phyloP scores from a whole-genome alignment of 2,329 filamentous ascomycete species.

The Ceratocystis colombiana region DNA sequence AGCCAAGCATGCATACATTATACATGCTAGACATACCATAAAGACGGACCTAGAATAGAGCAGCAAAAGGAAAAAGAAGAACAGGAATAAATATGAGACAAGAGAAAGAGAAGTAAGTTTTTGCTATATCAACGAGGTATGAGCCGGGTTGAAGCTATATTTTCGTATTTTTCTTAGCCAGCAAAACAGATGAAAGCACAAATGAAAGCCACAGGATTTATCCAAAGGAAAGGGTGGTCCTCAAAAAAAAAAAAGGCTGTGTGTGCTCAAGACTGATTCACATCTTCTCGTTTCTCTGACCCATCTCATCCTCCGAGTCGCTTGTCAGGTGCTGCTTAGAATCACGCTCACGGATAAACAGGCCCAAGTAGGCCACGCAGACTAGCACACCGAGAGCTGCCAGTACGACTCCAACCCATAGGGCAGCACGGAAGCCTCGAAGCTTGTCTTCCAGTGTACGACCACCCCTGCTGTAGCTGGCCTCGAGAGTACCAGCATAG shows the following conservation, averaged over 20 bases:
- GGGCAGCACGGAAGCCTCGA: conserved; percentile 33
- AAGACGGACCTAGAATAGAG: not conserved
- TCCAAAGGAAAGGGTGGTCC: not conserved
- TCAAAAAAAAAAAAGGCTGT: too few species aligned
- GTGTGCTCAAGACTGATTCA: not conserved
- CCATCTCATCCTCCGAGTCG: conserved; percentile 20
- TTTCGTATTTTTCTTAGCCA: not conserved
- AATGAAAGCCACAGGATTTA: not conserved
- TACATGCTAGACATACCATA: not conserved
- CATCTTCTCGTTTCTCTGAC: conserved; percentile 14
- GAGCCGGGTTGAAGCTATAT: not conserved
- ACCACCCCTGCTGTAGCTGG: conserved; percentile 30
- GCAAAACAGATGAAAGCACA: not conserved
- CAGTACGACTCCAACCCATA: conserved; percentile 38
- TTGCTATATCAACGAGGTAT: not conserved
- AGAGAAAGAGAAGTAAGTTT: not conserved
- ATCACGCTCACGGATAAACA: conserved; percentile 22
- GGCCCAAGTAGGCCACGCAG: conserved; percentile 23
- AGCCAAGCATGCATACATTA: not conserved
- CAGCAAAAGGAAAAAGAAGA: not conserved
- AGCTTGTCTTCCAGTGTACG: conserved; percentile 29
- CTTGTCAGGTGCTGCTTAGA: not conserved
- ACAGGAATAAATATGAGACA: not conserved
- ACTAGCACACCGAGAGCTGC: conserved; percentile 33
- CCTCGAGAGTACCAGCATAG: conserved; percentile 54